Evolutionary conservation across 2,329 filamentous ascomycete species (phyloP).

Genomic region (Aspergillus pseudotamarii): DNA sequence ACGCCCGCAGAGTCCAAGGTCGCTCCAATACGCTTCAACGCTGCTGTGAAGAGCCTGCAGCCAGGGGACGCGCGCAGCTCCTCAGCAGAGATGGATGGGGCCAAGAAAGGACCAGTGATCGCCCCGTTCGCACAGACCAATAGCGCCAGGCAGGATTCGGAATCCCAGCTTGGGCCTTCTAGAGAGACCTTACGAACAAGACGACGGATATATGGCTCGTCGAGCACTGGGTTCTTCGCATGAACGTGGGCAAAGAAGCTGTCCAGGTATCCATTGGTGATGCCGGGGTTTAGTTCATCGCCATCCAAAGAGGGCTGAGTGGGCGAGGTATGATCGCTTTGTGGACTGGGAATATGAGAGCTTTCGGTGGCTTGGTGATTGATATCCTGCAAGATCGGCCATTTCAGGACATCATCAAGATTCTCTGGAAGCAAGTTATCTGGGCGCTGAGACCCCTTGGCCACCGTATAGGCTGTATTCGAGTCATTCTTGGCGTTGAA

Average conservation of each 20-base stretch:
- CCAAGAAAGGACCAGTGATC: neutral
- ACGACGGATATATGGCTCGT: neutral
- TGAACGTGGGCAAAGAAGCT: neutral
- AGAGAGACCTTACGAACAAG: neutral
- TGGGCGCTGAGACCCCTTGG: neutral
- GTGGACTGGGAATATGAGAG: neutral
- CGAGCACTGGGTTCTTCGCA: neutral
- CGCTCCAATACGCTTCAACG: neutral
- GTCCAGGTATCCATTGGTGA: neutral
- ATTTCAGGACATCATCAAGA: neutral
- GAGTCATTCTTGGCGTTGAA: neutral
- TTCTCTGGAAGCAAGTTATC: neutral
- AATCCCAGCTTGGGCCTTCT: neutral
- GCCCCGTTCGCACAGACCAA: neutral
- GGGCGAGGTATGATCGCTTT: neutral
- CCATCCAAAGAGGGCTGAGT: neutral
- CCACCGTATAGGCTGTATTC: neutral
- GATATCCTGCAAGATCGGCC: neutral
- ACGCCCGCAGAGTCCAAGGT: neutral
- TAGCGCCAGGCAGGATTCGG: neutral
- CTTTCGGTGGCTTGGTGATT: neutral
- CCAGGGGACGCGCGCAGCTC: neutral
- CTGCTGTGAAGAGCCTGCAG: neutral
- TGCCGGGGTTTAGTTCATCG: neutral
- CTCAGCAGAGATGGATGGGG: neutral